These are phyloP conservation scores for Alternaria ethzedia DNA, from an alignment of 2,329 filamentous ascomycete species.

Conservation along the genomic window DNA sequence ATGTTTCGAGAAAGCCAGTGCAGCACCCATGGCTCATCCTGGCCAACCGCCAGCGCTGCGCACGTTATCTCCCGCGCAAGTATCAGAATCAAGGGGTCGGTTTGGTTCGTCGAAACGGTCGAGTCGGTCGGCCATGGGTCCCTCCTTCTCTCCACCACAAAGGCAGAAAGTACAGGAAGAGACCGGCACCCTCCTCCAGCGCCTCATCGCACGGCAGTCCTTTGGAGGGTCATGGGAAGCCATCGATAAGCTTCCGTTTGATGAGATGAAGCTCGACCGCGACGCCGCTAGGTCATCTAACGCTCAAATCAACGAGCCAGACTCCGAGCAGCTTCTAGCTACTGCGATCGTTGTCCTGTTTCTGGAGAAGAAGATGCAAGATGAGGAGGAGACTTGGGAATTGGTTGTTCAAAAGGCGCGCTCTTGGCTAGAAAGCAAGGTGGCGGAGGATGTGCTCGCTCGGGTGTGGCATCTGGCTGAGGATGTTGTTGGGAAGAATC, in stretches of 20 bases:
- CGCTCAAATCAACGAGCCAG: not conserved
- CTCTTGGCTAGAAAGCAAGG: not conserved
- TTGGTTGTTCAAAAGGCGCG: slow-evolving; percentile 11
- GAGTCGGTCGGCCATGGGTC: not conserved
- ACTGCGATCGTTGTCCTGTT: not conserved
- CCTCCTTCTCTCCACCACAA: not conserved
- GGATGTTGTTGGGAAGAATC: not conserved
- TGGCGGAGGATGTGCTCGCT: not conserved
- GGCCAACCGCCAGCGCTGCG: not conserved
- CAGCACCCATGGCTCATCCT: not conserved
- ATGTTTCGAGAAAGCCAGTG: not conserved
- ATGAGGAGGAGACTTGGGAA: slow-evolving; percentile 2
- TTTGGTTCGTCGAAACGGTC: not conserved
- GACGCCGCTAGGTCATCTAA: not conserved
- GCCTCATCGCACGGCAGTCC: slow-evolving; percentile 1
- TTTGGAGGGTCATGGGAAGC: not conserved
- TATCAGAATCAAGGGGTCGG: not conserved
- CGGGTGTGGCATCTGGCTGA: not conserved
- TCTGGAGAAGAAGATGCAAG: slow-evolving; percentile 4
- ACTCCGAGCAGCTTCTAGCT: not conserved
- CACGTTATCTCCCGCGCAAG: not conserved
- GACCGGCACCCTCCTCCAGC: not conserved
- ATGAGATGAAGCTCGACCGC: not conserved
- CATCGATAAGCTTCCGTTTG: not conserved
- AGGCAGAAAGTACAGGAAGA: not conserved